These are phyloP conservation scores for Claviceps fusiformis DNA, from an alignment of 2,329 filamentous ascomycete species.

Conservation along the genomic window DNA sequence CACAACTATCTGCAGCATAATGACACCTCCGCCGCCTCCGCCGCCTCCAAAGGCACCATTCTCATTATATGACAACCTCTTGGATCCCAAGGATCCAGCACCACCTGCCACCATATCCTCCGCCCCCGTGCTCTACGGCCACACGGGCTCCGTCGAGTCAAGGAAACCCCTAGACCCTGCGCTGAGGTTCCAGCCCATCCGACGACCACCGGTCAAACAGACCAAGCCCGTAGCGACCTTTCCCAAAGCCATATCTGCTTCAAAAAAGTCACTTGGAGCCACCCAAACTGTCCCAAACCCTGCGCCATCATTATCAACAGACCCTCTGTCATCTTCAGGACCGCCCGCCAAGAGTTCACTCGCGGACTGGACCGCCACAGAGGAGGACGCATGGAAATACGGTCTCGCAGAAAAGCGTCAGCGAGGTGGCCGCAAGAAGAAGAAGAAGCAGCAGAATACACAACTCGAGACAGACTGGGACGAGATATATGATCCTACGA, in stretches of 20 bases:
- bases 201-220: conserved; percentile 53
- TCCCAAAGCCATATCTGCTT: conserved; percentile 27
- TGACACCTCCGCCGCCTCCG: conserved; percentile 21
- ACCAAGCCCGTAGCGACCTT: conserved; percentile 47
- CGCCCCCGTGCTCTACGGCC: conserved; percentile 59
- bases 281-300: neutral
- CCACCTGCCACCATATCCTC: conserved; percentile 57
- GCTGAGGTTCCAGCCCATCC: conserved; percentile 77
- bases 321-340: conserved; percentile 17
- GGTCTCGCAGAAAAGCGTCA: conserved; percentile 49
- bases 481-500: conserved; percentile 73
- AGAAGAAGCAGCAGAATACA: conserved; percentile 49
- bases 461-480: conserved; percentile 67
- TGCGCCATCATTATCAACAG: conserved; percentile 12
- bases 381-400: conserved; percentile 73
- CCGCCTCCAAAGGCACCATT: conserved; percentile 36
- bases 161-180: conserved; percentile 51
- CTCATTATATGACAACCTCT: conserved; percentile 75
- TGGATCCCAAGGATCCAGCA: conserved; percentile 42
- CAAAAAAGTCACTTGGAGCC: conserved; percentile 15
- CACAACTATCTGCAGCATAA: conserved; percentile 11
- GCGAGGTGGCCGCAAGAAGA: conserved; percentile 66
- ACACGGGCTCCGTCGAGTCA: conserved; percentile 33
- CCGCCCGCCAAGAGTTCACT: conserved; percentile 50
- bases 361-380: conserved; percentile 66